A percentile compares a stretch with the other conserved stretches of the same genome.
Conservation (phyloP, 192 early-diverging fungal genomes). For the Thamnidium elegans region DNA sequence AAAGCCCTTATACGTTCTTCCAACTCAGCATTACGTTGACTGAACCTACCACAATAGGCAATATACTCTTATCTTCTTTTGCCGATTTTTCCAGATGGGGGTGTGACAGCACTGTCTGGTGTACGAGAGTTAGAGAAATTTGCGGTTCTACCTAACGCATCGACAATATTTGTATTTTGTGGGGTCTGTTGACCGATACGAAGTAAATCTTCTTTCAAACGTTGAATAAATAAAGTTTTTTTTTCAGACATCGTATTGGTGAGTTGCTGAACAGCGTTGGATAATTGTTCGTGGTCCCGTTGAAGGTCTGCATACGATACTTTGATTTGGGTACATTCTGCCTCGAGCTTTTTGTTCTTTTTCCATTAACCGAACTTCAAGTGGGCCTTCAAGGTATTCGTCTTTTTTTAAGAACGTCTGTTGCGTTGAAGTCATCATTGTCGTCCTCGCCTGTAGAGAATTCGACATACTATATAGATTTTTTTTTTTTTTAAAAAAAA, state of each 20-base stretch:
- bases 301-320: slow-evolving; percentile 36
- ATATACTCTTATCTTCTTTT: slow-evolving; percentile 50
- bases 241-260: slow-evolving; percentile 38
- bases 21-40: slow-evolving; percentile 82
- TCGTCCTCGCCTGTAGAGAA: slow-evolving; percentile 57
- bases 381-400: slow-evolving; percentile 46
- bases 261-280: slow-evolving; percentile 31
- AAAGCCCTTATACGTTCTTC: slow-evolving; percentile 65
- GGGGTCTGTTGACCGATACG: slow-evolving; percentile 34
- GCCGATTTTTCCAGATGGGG: not conserved
- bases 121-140: slow-evolving; percentile 5
- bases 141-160: slow-evolving; percentile 1
- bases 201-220: slow-evolving; percentile 54
- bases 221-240: slow-evolving; percentile 49
- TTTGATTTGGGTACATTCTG: slow-evolving; percentile 62
- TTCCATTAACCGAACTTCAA: slow-evolving; percentile 78
- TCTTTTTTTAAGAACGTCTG: slow-evolving; percentile 38
- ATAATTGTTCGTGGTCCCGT: slow-evolving; percentile 27
- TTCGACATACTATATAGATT: slow-evolving; percentile 55
- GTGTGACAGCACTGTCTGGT: slow-evolving; percentile 3
- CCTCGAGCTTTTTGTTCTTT: slow-evolving; percentile 83
- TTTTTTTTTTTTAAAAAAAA: too few relatives aligned
- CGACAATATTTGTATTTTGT: slow-evolving; percentile 4
- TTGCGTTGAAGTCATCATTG: slow-evolving; percentile 40
- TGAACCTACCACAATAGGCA: slow-evolving; percentile 90